Conservation (phyloP, 257 asterid species). For the Fraxinus excelsior region DNA sequence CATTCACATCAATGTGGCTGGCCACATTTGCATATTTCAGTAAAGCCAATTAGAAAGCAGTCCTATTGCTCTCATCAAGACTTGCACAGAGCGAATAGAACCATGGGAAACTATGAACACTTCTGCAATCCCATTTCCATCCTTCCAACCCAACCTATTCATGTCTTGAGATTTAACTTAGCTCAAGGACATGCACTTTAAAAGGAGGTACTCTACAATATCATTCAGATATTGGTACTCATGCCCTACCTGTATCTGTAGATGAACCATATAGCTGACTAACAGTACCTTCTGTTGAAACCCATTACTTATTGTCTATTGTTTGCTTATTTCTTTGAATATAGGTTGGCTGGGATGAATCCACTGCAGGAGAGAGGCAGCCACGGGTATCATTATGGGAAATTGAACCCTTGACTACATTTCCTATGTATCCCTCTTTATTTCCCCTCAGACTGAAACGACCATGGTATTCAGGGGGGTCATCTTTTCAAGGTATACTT, state of each 20-base stretch:
- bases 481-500: slow-evolving; percentile 81
- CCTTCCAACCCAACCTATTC: too few species aligned
- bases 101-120: too few species aligned
- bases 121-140: too few species aligned
- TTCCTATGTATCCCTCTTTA: slow-evolving; percentile 91
- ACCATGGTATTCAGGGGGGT: slow-evolving; percentile 94
- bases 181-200: too few species aligned
- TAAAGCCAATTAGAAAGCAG: too few species aligned
- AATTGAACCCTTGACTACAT: slow-evolving; percentile 94
- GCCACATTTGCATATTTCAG: too few species aligned
- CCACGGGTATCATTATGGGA: slow-evolving; percentile 97
- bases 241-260: background rate
- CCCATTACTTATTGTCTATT: background rate
- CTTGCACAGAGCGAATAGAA: too few species aligned
- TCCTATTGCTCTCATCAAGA: too few species aligned
- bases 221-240: background rate
- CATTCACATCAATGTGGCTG: too few species aligned
- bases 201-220: too few species aligned
- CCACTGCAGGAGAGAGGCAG: slow-evolving; percentile 97
- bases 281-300: slow-evolving; percentile 8
- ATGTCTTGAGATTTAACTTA: too few species aligned
- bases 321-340: background rate
- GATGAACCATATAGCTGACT: background rate
- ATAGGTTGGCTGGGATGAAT: slow-evolving; percentile 99
- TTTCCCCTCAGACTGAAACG: slow-evolving; percentile 91